Percentiles rank a stretch among this genome's conserved stretches.
These are phyloP conservation scores for Pseudogymnoascus verrucosus DNA, from an alignment of 2,329 filamentous ascomycete genomes.

Conservation along the genomic window DNA sequence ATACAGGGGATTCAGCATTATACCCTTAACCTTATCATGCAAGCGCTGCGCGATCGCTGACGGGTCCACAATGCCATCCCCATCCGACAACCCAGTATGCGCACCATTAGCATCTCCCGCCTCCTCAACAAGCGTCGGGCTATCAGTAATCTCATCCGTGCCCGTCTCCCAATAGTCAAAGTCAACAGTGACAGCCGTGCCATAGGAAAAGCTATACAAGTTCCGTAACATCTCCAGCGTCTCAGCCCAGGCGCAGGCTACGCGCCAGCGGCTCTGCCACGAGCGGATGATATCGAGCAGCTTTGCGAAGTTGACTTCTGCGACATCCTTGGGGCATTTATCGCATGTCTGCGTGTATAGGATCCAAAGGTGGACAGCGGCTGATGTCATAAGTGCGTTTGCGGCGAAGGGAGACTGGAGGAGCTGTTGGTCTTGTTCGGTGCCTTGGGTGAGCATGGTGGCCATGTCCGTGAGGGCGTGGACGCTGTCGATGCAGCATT, in stretches of 20 bases:
- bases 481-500: background rate
- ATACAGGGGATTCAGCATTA: slow-evolving; percentile 3
- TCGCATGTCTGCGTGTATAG: slow-evolving; percentile 8
- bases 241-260: background rate
- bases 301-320: background rate
- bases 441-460: background rate
- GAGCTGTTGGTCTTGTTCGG: background rate
- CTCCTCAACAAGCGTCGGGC: background rate
- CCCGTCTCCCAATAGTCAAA: slow-evolving; percentile 11
- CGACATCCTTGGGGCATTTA: slow-evolving; percentile 9
- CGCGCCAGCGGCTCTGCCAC: background rate
- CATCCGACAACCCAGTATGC: background rate
- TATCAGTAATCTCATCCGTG: background rate
- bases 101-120: background rate
- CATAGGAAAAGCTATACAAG: slow-evolving; percentile 12
- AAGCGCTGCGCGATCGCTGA: background rate
- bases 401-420: slow-evolving; percentile 10
- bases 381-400: slow-evolving; percentile 9
- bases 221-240: slow-evolving; percentile 11
- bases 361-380: slow-evolving; percentile 2
- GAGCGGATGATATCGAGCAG: slow-evolving; percentile 11
- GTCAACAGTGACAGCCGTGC: slow-evolving; percentile 7
- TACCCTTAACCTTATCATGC: slow-evolving; percentile 9
- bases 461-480: slow-evolving; percentile 9
- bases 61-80: slow-evolving; percentile 1